These are phyloP conservation scores for Manihot esculenta DNA, from an alignment of 441 rosid species.

Conservation along the genomic window DNA sequence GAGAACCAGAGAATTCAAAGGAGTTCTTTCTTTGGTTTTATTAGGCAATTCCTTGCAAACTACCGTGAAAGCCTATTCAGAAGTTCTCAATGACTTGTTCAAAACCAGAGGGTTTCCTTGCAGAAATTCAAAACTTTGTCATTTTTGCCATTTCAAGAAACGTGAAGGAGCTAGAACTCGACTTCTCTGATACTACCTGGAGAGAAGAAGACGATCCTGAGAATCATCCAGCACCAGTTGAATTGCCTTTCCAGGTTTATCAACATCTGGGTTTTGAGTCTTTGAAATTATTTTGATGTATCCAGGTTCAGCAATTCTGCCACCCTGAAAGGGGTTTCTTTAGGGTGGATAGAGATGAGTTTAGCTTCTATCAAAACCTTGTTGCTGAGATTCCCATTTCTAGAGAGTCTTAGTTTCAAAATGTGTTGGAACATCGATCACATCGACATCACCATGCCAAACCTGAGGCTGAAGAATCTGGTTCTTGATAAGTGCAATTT, in stretches of 20 bases:
- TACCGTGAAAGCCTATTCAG: neutral
- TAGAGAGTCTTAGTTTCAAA: conserved; percentile 37
- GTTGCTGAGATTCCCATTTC: conserved; percentile 22
- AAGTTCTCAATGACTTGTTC: conserved; percentile 24
- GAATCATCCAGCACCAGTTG: neutral
- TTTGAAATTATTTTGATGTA: conserved; percentile 34
- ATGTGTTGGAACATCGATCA: conserved; percentile 30
- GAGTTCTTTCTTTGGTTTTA: conserved; percentile 18
- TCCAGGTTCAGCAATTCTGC: conserved; percentile 3
- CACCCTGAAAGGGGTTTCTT: conserved; percentile 26
- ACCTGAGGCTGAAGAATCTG: conserved; percentile 26
- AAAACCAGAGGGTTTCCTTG: no score
- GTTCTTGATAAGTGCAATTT: conserved; percentile 36
- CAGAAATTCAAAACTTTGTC: conserved; percentile 22
- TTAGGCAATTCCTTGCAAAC: conserved; percentile 13
- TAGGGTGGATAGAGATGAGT: conserved; percentile 36
- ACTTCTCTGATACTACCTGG: conserved; percentile 35
- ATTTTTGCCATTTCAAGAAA: conserved; percentile 20
- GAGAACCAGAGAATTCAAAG: conserved; percentile 20
- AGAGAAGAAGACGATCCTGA: neutral
- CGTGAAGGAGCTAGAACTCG: conserved; percentile 32
- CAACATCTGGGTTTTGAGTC: conserved; percentile 18
- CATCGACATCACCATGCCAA: neutral
- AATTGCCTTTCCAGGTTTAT: conserved; percentile 32
- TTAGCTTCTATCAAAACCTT: conserved; percentile 5